phyloP scores from a whole-genome alignment of 1,284 basidiomycete genomes.

The Porogramme epimiltina region DNA sequence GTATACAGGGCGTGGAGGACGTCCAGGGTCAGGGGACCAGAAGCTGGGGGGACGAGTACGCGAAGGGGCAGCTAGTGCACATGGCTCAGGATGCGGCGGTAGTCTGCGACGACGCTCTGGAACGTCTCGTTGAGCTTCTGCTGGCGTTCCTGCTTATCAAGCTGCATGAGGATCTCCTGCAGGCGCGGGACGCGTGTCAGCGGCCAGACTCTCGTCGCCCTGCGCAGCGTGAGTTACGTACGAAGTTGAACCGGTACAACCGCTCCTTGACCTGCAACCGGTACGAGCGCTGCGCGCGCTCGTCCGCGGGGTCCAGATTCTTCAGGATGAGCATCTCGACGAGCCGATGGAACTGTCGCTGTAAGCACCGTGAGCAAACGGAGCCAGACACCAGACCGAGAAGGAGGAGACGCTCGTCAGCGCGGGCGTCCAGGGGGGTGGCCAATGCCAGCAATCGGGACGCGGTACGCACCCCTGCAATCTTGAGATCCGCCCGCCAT shows the following conservation, averaged over 20 bases:
- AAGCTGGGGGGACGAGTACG: no score
- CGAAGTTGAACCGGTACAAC: constrained; percentile 93
- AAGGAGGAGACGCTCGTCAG: constrained; percentile 5
- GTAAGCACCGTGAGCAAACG: constrained; percentile 20
- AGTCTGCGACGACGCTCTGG: constrained; percentile 85
- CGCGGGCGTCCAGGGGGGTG: background rate
- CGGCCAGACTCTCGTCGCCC: constrained; percentile 1
- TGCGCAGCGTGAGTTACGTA: constrained; percentile 45
- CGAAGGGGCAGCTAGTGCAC: constrained; percentile 12
- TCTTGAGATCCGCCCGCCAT: constrained; percentile 83
- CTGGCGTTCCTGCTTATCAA: constrained; percentile 84
- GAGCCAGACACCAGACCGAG: background rate
- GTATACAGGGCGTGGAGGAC: background rate
- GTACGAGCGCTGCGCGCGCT: constrained; percentile 61
- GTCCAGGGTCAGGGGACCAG: background rate
- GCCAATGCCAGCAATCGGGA: background rate
- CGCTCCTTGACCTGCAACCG: constrained; percentile 91
- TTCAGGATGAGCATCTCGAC: constrained; percentile 90
- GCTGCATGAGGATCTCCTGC: constrained; percentile 84
- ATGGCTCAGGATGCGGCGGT: constrained; percentile 75
- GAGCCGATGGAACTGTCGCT: constrained; percentile 93
- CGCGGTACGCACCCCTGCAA: constrained; percentile 80
- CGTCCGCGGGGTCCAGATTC: constrained; percentile 68
- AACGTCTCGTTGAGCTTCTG: constrained; percentile 95
- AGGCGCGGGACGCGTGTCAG: background rate